Base-by-base conservation (phyloP, 83 land plant genomes). In the Diphasiastrum complanatum region DNA sequence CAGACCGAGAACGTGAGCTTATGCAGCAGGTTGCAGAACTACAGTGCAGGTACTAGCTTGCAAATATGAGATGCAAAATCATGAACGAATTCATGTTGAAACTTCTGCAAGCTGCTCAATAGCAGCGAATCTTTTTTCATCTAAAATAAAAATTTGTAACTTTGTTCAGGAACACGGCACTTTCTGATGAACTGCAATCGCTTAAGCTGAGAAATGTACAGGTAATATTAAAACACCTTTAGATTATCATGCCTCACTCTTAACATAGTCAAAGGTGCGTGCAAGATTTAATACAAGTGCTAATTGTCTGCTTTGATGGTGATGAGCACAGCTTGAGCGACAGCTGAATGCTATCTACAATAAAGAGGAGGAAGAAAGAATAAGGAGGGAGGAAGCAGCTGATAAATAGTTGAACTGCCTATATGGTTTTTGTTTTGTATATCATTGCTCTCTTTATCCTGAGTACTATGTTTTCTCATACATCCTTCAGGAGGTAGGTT, bases 341-440 rank as follows among this genome's bases (percentile, higher is more conserved):
- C 45, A 41, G n/a, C 1, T 41, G n/a, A 41, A 41, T 41, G 45
- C 45, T 41, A 41, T 41, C 18, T 41, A 41, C 18, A 41, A 41
- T 41, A 41, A 41, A 18, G 45, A 41, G n/a, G 45, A 41, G 45
- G 45, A 41, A 41, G 45, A 41, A 41, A 38, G n/a, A 41, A 41
- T 41, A 41, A 14, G 45, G 12, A 14, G 45, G 45, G 45, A 41
- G n/a, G 45, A 41, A 18, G 45, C 45, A 41, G 45, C 45, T 18
- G n/a, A 41, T n/a, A n/a, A n/a, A n/a, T n/a, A n/a, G n/a, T n/a
- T n/a, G n/a, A n/a, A n/a, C n/a, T n/a, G n/a, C n/a, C n/a, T n/a
- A n/a, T n/a, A n/a, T n/a, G n/a, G n/a, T n/a, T n/a, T n/a, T n/a
- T n/a, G n/a, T n/a, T n/a, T n/a, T n/a, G n/a, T n/a, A n/a, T n/a